phyloP scores from a whole-genome alignment of 345 rosid genomes.

The Pistacia vera region DNA sequence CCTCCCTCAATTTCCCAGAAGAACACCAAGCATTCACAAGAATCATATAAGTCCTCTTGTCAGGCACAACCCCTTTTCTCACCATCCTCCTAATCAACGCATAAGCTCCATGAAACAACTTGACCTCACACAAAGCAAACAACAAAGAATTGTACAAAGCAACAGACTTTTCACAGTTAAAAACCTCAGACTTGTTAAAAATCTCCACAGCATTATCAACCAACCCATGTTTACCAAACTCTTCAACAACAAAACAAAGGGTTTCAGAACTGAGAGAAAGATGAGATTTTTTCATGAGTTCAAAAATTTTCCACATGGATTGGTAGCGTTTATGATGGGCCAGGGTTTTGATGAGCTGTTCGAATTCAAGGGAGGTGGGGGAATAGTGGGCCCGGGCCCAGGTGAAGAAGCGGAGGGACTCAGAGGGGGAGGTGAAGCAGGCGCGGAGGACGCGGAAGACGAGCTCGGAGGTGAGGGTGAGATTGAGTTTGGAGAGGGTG shows the following conservation, averaged over 20 bases:
- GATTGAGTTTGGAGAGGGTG: constrained; percentile 47
- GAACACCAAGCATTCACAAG: constrained; percentile 90
- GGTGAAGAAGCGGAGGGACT: constrained; percentile 84
- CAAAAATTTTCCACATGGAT: constrained; percentile 83
- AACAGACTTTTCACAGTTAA: constrained; percentile 56
- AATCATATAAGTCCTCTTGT: constrained; percentile 61
- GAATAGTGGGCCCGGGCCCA: constrained; percentile 69
- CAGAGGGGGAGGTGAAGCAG: constrained; percentile 59
- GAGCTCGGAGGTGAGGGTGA: constrained; percentile 69
- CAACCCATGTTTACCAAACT: constrained; percentile 75
- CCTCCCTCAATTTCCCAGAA: constrained; percentile 80
- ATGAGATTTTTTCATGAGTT: constrained; percentile 56
- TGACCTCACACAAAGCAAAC: constrained; percentile 78
- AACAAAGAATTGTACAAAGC: constrained; percentile 69
- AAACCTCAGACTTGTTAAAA: constrained; percentile 57
- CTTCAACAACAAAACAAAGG: constrained; percentile 68
- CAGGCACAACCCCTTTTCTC: constrained; percentile 62
- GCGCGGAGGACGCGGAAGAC: constrained; percentile 87
- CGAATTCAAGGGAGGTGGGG: constrained; percentile 72
- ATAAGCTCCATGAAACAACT: constrained; percentile 84
- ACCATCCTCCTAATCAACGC: constrained; percentile 85
- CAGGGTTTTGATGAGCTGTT: constrained; percentile 69
- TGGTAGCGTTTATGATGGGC: constrained; percentile 58
- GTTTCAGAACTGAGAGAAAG: constrained; percentile 61
- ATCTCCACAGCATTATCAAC: constrained; percentile 83